Conservation (phyloP, 768 basidiomycete genomes). For the Panellus pusillus region DNA sequence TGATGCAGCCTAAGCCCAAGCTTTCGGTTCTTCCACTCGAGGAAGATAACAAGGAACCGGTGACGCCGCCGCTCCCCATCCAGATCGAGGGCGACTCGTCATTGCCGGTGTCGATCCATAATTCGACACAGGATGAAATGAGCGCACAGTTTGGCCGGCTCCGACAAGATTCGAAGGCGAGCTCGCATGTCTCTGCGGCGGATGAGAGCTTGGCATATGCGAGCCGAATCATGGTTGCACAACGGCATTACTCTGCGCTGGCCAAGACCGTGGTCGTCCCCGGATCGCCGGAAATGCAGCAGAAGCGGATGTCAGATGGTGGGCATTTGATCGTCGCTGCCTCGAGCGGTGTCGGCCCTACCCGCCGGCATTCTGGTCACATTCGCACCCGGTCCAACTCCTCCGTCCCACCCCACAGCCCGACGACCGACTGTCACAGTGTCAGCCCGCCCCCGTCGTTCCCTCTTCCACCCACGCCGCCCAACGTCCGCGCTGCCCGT, state of each 20-base stretch:
- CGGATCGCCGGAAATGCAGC: conserved; percentile 48
- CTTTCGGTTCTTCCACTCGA: conserved; percentile 65
- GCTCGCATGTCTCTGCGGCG: conserved; percentile 51
- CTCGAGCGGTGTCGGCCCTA: conserved; percentile 34
- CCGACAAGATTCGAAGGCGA: conserved; percentile 53
- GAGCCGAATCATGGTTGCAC: conserved; percentile 68
- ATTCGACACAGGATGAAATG: conserved; percentile 55
- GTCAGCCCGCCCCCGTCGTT: conserved; percentile 61
- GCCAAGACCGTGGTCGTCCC: conserved; percentile 64
- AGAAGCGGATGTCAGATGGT: conserved; percentile 35
- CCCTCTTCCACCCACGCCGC: conserved; percentile 76
- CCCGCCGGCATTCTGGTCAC: conserved; percentile 41
- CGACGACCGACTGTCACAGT: conserved; percentile 35
- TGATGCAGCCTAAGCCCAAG: conserved; percentile 64
- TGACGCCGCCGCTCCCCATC: conserved; percentile 63
- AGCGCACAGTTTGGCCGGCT: conserved; percentile 58
- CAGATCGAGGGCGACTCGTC: conserved; percentile 47
- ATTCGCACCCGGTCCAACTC: conserved; percentile 63
- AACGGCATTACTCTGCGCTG: conserved; percentile 70
- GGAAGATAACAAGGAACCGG: conserved; percentile 44
- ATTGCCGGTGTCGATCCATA: conserved; percentile 42
- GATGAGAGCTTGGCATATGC: conserved; percentile 54
- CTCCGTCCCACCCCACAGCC: conserved; percentile 40
- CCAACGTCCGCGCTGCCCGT: conserved; percentile 57
- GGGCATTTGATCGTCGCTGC: conserved; percentile 31